Percentiles rank a stretch among this genome's conserved stretches.
Conservation (phyloP, 179 eudicot species). For the Camellia oleifera region DNA sequence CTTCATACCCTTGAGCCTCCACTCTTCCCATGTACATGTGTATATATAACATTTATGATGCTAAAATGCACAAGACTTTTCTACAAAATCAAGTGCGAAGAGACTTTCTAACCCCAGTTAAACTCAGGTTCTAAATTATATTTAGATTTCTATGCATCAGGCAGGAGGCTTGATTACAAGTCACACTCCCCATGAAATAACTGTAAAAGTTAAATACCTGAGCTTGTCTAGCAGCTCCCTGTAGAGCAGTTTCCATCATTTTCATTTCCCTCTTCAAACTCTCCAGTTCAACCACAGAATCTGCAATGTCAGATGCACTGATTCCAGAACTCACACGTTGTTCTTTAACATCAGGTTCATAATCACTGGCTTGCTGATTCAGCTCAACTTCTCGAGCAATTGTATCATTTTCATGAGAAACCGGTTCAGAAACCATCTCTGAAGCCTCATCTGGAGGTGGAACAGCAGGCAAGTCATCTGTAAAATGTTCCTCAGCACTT, state of each 20-base stretch:
- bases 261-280: slow-evolving; percentile 88
- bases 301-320: slow-evolving; percentile 38
- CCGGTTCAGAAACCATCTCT: slow-evolving; percentile 36
- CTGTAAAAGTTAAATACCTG: slow-evolving; percentile 47
- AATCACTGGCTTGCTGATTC: slow-evolving; percentile 21
- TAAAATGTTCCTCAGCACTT: slow-evolving; percentile 33
- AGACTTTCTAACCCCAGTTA: slow-evolving; percentile 1
- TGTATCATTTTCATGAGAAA: slow-evolving; percentile 32
- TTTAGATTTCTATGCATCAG: neutral
- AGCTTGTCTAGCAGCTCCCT: slow-evolving; percentile 96
- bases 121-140: neutral
- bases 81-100: neutral
- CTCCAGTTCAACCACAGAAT: slow-evolving; percentile 62
- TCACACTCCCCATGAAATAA: slow-evolving; percentile 4
- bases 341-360: slow-evolving; percentile 40
- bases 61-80: neutral
- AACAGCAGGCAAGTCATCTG: slow-evolving; percentile 23
- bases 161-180: slow-evolving; percentile 1
- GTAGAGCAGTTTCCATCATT: slow-evolving; percentile 94
- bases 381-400: slow-evolving; percentile 32
- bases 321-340: slow-evolving; percentile 42
- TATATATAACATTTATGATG: neutral
- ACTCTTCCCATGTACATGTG: neutral
- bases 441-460: slow-evolving; percentile 34
- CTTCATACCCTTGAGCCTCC: slow-evolving; percentile 1